Percentiles rank a stretch among this genome's conserved stretches.
Evolutionary conservation across 805 yeast species (phyloP).

Genomic region (Suhomyces canberraensis): DNA sequence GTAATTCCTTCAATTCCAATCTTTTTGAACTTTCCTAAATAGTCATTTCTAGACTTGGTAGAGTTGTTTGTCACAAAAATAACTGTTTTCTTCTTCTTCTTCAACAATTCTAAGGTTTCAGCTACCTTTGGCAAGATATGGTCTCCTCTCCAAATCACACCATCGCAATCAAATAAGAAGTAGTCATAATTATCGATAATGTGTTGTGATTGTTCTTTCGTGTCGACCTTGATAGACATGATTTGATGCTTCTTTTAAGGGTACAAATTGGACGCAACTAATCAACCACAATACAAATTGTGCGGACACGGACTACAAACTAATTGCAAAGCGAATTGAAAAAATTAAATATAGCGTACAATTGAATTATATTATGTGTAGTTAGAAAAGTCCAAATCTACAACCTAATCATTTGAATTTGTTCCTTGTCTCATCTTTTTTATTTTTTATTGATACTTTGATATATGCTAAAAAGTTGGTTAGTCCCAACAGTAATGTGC

Average conservation of each 20-base stretch:
- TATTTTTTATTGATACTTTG: too few relatives aligned
- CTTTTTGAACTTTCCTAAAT: conserved; percentile 69
- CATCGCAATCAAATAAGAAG: conserved; percentile 94
- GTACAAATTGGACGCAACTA: too few relatives aligned
- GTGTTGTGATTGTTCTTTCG: conserved; percentile 45
- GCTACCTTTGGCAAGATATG: conserved; percentile 72
- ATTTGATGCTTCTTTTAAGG: background rate
- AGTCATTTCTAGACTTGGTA: conserved; percentile 79
- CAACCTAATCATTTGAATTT: too few relatives aligned
- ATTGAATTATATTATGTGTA: too few relatives aligned
- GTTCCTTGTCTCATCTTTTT: too few relatives aligned
- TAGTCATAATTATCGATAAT: conserved; percentile 72
- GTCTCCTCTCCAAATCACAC: conserved; percentile 92
- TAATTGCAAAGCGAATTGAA: too few relatives aligned
- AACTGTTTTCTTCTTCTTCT: conserved; percentile 55
- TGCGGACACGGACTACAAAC: too few relatives aligned
- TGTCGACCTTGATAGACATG: conserved; percentile 51
- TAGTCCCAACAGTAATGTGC: too few relatives aligned
- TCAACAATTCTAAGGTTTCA: conserved; percentile 69
- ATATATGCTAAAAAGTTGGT: too few relatives aligned
- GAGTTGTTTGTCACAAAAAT: conserved; percentile 95
- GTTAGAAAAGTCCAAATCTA: too few relatives aligned
- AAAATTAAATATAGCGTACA: too few relatives aligned
- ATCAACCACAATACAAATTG: too few relatives aligned
- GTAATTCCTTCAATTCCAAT: conserved; percentile 47